Base-by-base conservation (phyloP, 73 alveolate genomes). In the Paramecium tetraurelia region DNA sequence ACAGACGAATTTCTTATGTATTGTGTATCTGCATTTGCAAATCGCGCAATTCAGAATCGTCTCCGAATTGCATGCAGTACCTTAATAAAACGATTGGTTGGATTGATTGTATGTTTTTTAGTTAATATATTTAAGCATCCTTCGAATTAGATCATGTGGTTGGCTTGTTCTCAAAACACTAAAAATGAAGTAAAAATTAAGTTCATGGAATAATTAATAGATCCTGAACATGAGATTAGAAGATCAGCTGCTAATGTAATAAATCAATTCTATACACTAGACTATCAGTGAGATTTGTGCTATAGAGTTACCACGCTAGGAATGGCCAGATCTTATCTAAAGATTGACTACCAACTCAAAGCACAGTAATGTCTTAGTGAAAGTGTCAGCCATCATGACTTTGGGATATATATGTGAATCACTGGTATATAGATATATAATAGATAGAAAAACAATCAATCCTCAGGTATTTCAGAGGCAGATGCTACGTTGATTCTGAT, bases 271-370 rank as follows among this genome's bases (percentile, higher is more conserved):
- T n/a, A n/a, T 48, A 16, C 20, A 18, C 24, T 33, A 80, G 90
- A 48, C 75, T 31, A 80, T 80, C 9, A 48, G 90, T 46, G 90
- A 80, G 33, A 80, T 80, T 80, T 80, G 90, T 35, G 90, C 90
- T 22, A 41, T 44, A 20, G 90, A 80, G 24, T 22, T 80, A 24
- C 90, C 90, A 80, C 22, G 75, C 3, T 41, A 48, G 14, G 70
- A 80, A 46, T 80, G 90, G 90, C 75, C 90, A 80, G 90, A 80
- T 24, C 72, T 80, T 18, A 80, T 80, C 9, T 43, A 43, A 22
- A 80, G 57, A 20, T 35, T 80, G 20, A 41, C 57, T 22, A 22
- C 41, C 3, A 40, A 80, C 11, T 24, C 76, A 3, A 80, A 41
- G 11, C 70, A 80, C 11, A 41, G 44, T 21, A 22, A 80, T 24